These are phyloP conservation scores for Colletotrichum sidae DNA, from an alignment of 2,329 filamentous ascomycete genomes.

Conservation along the genomic window DNA sequence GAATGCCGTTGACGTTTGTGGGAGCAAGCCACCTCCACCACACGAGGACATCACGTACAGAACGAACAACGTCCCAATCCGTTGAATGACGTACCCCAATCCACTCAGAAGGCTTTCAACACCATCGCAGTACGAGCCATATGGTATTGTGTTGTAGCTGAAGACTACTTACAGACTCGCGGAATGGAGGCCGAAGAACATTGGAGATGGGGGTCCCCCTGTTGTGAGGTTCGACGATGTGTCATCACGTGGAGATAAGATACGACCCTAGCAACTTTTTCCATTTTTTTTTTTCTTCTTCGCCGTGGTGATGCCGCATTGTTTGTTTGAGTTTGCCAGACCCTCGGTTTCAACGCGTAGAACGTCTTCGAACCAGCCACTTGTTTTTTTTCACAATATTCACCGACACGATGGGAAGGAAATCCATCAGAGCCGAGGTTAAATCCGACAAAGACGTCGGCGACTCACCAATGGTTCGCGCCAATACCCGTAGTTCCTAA, in stretches of 20 bases:
- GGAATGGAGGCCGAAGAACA: no score
- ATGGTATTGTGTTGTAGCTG: background rate
- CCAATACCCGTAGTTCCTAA: constrained; percentile 6
- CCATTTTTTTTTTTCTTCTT: constrained; percentile 16
- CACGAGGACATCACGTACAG: constrained; percentile 24
- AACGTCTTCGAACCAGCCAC: background rate
- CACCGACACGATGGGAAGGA: constrained; percentile 21
- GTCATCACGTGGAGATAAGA: constrained; percentile 33
- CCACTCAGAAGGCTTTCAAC: no score
- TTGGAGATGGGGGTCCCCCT: no score
- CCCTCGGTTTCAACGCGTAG: no score
- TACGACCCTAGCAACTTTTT: constrained; percentile 22
- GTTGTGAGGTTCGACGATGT: background rate
- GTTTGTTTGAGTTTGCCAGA: constrained; percentile 2
- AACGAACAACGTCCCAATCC: constrained; percentile 7
- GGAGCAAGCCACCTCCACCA: constrained; percentile 20
- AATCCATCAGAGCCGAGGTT: constrained; percentile 16
- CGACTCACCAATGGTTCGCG: constrained; percentile 26
- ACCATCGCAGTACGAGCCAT: no score
- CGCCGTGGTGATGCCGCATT: background rate
- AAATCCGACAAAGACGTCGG: constrained; percentile 33
- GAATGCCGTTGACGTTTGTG: constrained; percentile 7
- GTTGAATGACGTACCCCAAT: constrained; percentile 18
- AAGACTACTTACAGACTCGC: background rate
- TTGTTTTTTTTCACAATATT: background rate